Conservation (phyloP, 768 basidiomycete species). For the Hericium rajendrae region DNA sequence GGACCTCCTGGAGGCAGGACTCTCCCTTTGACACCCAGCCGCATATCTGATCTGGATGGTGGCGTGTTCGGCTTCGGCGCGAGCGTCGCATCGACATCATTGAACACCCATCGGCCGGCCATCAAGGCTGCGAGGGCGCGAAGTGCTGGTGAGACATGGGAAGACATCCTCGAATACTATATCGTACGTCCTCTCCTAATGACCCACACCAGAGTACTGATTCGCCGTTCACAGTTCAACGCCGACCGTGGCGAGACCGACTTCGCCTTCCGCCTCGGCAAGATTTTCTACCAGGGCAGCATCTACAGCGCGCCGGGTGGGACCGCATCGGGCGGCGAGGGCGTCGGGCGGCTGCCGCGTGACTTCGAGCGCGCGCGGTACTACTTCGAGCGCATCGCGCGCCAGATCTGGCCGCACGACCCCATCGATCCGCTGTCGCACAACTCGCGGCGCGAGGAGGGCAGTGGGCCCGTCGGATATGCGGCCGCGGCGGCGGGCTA, state of each 20-base stretch:
- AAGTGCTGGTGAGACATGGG: slow-evolving; percentile 89
- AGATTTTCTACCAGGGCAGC: slow-evolving; percentile 93
- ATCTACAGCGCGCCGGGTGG: slow-evolving; percentile 77
- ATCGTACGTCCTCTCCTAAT: slow-evolving; percentile 37
- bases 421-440: slow-evolving; percentile 44
- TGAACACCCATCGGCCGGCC: slow-evolving; percentile 60
- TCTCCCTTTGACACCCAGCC: slow-evolving; percentile 70
- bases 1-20: slow-evolving; percentile 90
- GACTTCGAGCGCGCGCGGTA: slow-evolving; percentile 67
- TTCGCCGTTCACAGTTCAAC: slow-evolving; percentile 57
- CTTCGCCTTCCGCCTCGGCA: slow-evolving; percentile 88
- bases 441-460: slow-evolving; percentile 17
- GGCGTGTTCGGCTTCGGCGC: slow-evolving; percentile 95
- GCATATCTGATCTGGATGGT: slow-evolving; percentile 82
- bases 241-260: slow-evolving; percentile 85
- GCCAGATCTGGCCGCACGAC: slow-evolving; percentile 83
- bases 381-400: slow-evolving; percentile 81
- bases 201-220: background rate
- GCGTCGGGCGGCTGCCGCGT: slow-evolving; percentile 80
- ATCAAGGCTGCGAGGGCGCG: slow-evolving; percentile 78
- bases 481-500: slow-evolving; percentile 81
- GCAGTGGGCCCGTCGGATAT: slow-evolving; percentile 29
- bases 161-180: slow-evolving; percentile 88
- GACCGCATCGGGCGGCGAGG: slow-evolving; percentile 79
- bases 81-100: slow-evolving; percentile 83